These are phyloP conservation scores for Macrolepiota fuliginosa DNA, from an alignment of 768 basidiomycete species.

Conservation along the genomic window DNA sequence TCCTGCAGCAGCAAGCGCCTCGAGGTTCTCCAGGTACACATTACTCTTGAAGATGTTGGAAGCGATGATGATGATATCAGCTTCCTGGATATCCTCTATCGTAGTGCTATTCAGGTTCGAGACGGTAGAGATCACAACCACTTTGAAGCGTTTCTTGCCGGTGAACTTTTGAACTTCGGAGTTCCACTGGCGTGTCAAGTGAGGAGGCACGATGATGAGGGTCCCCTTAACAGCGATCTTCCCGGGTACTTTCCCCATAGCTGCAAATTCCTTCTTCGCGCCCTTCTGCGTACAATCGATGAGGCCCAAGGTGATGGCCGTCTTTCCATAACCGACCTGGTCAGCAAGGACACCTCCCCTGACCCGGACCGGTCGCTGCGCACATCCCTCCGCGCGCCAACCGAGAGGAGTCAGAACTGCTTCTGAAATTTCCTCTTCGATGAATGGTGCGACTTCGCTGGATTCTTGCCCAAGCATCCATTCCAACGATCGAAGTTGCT, in stretches of 20 bases:
- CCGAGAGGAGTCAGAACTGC: slow-evolving; percentile 82
- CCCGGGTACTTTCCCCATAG: slow-evolving; percentile 47
- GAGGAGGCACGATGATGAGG: slow-evolving; percentile 84
- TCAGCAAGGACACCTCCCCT: slow-evolving; percentile 93
- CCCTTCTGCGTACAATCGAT: slow-evolving; percentile 68
- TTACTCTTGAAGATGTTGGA: slow-evolving; percentile 81
- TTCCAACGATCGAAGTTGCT: slow-evolving; percentile 85
- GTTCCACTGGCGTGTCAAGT: slow-evolving; percentile 87
- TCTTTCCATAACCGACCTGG: slow-evolving; percentile 97
- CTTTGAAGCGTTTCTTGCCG: slow-evolving; percentile 50
- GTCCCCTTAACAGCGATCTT: slow-evolving; percentile 81
- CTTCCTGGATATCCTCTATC: slow-evolving; percentile 72
- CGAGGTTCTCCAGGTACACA: slow-evolving; percentile 75
- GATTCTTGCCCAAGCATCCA: slow-evolving; percentile 92
- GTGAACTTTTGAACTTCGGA: slow-evolving; percentile 85
- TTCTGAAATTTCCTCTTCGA: slow-evolving; percentile 95
- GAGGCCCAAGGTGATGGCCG: slow-evolving; percentile 88
- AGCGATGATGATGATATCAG: slow-evolving; percentile 85
- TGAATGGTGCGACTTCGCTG: slow-evolving; percentile 60
- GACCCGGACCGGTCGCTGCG: slow-evolving; percentile 69
- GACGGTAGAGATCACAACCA: slow-evolving; percentile 66
- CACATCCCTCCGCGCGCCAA: slow-evolving; percentile 94
- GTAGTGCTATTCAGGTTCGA: slow-evolving; percentile 68
- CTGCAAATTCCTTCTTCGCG: slow-evolving; percentile 57
- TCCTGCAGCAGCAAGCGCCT: slow-evolving; percentile 65